These are phyloP conservation scores for Quercus alba DNA, from an alignment of 306 rosid species.

Conservation along the genomic window DNA sequence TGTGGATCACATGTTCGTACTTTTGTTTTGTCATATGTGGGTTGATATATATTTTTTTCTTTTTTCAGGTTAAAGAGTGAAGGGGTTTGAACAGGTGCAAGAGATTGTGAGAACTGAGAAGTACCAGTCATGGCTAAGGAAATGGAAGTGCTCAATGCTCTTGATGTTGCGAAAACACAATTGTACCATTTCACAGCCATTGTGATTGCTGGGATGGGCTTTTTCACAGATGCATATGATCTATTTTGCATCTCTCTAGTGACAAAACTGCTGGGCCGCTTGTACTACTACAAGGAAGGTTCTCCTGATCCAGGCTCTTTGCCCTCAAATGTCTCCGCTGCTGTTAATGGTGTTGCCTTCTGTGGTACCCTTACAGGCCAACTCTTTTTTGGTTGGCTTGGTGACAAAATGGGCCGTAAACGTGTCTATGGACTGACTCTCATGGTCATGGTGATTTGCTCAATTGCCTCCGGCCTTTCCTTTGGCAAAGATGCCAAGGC, in stretches of 20 bases:
- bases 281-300: constrained; percentile 50
- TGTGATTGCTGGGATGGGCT: constrained; percentile 90
- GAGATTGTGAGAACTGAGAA: neutral
- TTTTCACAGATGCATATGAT: constrained; percentile 88
- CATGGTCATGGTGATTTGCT: constrained; percentile 76
- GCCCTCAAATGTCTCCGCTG: constrained; percentile 67
- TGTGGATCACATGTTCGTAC: neutral
- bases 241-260: constrained; percentile 90
- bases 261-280: constrained; percentile 73
- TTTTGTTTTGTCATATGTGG: neutral
- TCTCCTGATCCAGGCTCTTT: constrained; percentile 50
- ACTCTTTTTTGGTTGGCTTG: constrained; percentile 94
- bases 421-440: constrained; percentile 86
- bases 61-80: constrained; percentile 10
- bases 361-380: constrained; percentile 82
- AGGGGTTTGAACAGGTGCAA: neutral
- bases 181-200: constrained; percentile 92
- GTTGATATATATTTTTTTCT: neutral
- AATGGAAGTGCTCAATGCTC: constrained; percentile 63
- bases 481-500: constrained; percentile 49
- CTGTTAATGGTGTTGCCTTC: constrained; percentile 84
- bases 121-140: constrained; percentile 46
- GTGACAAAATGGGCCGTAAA: constrained; percentile 85
- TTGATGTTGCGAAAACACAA: constrained; percentile 85
- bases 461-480: constrained; percentile 77